Evolutionary conservation across 148 eudicot genomes (phyloP).

Genomic region (Rhododendron kiyosumense): DNA sequence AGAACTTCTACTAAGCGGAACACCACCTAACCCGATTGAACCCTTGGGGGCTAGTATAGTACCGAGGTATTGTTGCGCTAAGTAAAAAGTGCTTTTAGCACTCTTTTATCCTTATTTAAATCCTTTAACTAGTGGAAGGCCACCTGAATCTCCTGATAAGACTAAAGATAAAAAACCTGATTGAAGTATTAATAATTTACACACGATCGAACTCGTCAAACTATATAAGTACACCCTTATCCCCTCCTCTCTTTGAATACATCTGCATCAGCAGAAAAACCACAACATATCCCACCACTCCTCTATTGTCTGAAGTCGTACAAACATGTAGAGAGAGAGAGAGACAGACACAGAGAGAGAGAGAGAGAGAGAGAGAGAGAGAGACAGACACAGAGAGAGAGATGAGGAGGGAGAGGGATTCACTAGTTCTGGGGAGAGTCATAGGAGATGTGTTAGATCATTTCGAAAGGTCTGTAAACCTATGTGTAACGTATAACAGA

Average conservation of each 20-base stretch:
- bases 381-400: no score
- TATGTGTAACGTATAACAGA: constrained; percentile 33
- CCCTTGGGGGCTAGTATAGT: no score
- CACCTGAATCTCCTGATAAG: background rate
- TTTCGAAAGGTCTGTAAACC: constrained; percentile 37
- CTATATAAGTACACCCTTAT: background rate
- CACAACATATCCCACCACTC: no score
- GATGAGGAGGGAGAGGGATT: constrained; percentile 44
- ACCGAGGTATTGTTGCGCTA: no score
- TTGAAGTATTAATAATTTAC: no score
- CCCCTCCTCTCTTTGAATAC: background rate
- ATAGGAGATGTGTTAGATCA: constrained; percentile 79
- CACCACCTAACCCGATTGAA: no score
- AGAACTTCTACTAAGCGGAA: no score
- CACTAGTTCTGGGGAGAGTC: constrained; percentile 69
- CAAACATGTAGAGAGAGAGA: background rate
- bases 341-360: no score
- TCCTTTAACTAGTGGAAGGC: no score
- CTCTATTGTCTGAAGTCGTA: no score
- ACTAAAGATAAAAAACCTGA: background rate
- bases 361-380: background rate
- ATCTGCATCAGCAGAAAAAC: background rate
- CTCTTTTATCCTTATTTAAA: no score
- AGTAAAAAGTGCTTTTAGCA: no score
- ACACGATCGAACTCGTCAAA: background rate